phyloP scores from a whole-genome alignment of 1,284 basidiomycete species.

The Ceratobasidium sp. region DNA sequence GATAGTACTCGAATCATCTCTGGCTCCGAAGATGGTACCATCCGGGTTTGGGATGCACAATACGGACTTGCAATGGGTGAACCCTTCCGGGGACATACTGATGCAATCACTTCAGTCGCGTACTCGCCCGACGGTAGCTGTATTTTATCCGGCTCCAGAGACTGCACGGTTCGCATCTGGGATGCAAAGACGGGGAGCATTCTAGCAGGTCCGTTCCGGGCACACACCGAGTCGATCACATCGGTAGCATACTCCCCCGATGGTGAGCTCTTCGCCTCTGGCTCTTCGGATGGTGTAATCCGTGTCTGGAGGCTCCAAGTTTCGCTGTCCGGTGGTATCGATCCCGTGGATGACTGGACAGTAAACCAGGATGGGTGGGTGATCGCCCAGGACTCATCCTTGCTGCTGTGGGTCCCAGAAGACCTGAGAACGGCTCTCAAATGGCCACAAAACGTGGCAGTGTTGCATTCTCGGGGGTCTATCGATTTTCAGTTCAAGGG shows the following conservation, averaged over 20 bases:
- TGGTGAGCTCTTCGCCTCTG: constrained; percentile 3
- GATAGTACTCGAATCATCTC: constrained; percentile 5
- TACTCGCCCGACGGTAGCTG: constrained; percentile 3
- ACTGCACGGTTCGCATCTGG: constrained; percentile 5
- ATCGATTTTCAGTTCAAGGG: too few species aligned
- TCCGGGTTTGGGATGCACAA: not conserved
- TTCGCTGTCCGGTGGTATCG: too few species aligned
- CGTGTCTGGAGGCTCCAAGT: constrained; percentile 17
- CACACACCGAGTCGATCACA: constrained; percentile 11
- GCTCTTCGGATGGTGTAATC: constrained; percentile 22
- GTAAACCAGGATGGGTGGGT: not conserved
- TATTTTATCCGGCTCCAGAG: constrained; percentile 11
- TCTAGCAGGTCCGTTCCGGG: not conserved
- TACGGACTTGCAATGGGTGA: not conserved
- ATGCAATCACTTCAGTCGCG: not conserved
- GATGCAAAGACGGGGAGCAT: not conserved
- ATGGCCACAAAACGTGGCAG: too few species aligned
- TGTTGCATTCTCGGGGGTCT: too few species aligned
- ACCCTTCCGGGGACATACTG: not conserved
- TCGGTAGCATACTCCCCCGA: constrained; percentile 37
- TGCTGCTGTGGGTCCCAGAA: too few species aligned
- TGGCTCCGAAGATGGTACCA: not conserved
- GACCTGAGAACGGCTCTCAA: too few species aligned
- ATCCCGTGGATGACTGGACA: too few species aligned
- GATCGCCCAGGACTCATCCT: too few species aligned